Conservation (phyloP, 768 basidiomycete species). For the Grammothele lineata region DNA sequence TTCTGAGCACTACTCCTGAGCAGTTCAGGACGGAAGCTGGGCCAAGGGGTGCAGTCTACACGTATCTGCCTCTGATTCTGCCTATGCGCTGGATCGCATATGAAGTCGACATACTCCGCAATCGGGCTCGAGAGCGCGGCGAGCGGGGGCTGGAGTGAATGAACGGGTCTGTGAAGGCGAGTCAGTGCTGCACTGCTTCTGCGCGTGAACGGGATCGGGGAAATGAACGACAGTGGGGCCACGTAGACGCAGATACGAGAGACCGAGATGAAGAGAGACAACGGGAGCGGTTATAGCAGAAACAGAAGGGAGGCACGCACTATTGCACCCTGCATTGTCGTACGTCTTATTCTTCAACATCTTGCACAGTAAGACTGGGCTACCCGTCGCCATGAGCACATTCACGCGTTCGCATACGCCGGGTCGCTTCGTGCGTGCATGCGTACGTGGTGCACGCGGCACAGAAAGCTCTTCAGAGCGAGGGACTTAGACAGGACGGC, state of each 20-base stretch:
- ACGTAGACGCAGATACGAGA: not conserved
- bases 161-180: constrained; percentile 47
- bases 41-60: too few species aligned
- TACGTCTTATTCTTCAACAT: constrained; percentile 64
- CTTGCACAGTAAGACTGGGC: constrained; percentile 73
- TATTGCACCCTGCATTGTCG: constrained; percentile 72
- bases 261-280: too few species aligned
- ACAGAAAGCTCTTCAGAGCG: too few species aligned
- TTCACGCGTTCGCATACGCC: constrained; percentile 71
- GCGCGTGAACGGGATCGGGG: too few species aligned
- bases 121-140: constrained; percentile 64
- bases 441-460: too few species aligned
- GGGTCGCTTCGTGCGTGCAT: constrained; percentile 74
- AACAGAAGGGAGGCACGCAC: constrained; percentile 26
- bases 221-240: not conserved
- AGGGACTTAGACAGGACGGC: too few species aligned
- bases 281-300: too few species aligned
- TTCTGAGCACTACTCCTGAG: too few species aligned
- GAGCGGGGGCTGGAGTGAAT: constrained; percentile 82
- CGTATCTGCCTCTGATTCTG: too few species aligned
- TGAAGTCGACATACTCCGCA: constrained; percentile 63
- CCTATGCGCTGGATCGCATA: constrained; percentile 51
- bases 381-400: constrained; percentile 82
- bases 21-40: too few species aligned
- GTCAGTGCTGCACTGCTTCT: not conserved